Base-by-base conservation (phyloP, 345 rosid species). In the Abelmoschus esculentus region DNA sequence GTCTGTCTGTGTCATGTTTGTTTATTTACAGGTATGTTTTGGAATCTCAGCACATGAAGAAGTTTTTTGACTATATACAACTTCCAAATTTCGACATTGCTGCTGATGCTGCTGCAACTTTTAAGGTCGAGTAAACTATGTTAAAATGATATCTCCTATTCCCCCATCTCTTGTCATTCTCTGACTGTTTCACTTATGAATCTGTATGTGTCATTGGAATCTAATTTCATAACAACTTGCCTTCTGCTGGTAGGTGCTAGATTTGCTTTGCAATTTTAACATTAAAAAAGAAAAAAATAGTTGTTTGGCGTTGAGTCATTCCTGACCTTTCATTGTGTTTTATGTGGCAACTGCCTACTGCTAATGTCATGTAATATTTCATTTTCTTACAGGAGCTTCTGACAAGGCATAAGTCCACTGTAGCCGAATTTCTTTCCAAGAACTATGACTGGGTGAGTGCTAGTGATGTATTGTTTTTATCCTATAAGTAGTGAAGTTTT, bases 381-480 rank as follows among this genome's bases (percentile, higher is more conserved):
- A 3, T 67, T 3, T 67, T 73, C 62, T 74, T 77, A 70, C 83
- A 95, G 99, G 99, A 95, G 75, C 84, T 95, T 19, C 46, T 95
- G 79, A 90, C 97, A 44, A 88, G 99, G 85, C 98, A 95, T 76
- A 95, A 95, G 80, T 90, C 99, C 73, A 95, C 99, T 7, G 98
- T 95, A 31, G 93, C 98, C 34, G 98, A 90, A 69, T 95, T 95
- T 81, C 96, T 95, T 55, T 83, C 88, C 18, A 89, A 85, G 78
- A 91, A 92, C 77, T 91, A 95, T 81, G 98, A 91, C 19, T 90
- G 99, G 99, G 98, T 87, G 76, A 81, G 83, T 55, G 17, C 22
- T 22, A 22, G 26, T 22, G 26, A 22, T 22, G 0, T 65, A 17
- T 15, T 12, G 14, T 31, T 64, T 31, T 66, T 61, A 40, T n/a